A percentile compares a stretch with the other conserved stretches of the same genome.
Evolutionary conservation across 805 yeast genomes (phyloP).

Genomic region (Myxozyma sirexii): DNA sequence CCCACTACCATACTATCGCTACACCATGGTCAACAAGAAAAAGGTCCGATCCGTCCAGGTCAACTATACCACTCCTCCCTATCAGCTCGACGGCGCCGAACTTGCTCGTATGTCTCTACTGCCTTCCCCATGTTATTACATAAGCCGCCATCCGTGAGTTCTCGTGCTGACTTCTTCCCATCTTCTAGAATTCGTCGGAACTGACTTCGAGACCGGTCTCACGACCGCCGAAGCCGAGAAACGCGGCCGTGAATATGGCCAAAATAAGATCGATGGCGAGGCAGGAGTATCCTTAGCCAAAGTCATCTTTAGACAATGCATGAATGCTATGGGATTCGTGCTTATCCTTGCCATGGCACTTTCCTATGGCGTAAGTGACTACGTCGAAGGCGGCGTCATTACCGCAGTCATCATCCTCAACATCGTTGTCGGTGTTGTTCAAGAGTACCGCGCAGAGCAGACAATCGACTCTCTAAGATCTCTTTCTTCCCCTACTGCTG

Average conservation of each 20-base stretch:
- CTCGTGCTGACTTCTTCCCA: not conserved
- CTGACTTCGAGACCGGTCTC: constrained; percentile 56
- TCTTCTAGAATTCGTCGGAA: constrained; percentile 40
- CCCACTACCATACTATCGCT: not conserved
- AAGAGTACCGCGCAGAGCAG: constrained; percentile 73
- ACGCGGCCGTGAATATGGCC: constrained; percentile 50
- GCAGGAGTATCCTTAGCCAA: constrained; percentile 54
- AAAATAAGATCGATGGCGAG: constrained; percentile 64
- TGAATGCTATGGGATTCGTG: constrained; percentile 79
- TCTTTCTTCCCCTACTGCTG: constrained; percentile 70
- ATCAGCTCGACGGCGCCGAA: constrained; percentile 5
- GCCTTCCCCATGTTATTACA: no score
- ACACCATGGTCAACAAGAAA: constrained; percentile 16
- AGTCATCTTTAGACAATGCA: constrained; percentile 66
- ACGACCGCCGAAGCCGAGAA: constrained; percentile 42
- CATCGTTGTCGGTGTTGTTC: constrained; percentile 66
- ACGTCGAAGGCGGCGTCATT: constrained; percentile 83
- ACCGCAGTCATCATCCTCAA: constrained; percentile 66
- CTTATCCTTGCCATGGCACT: constrained; percentile 46
- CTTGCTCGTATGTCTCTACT: constrained; percentile 22
- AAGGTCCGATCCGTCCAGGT: not conserved
- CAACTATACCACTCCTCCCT: constrained; percentile 13
- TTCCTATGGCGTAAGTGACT: constrained; percentile 71
- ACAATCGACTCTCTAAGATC: constrained; percentile 75
- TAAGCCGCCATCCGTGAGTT: no score